Percentiles rank a stretch among this genome's conserved stretches.
Conservation (phyloP, 2,329 filamentous ascomycete species). For the Mollisiaceae sp. region DNA sequence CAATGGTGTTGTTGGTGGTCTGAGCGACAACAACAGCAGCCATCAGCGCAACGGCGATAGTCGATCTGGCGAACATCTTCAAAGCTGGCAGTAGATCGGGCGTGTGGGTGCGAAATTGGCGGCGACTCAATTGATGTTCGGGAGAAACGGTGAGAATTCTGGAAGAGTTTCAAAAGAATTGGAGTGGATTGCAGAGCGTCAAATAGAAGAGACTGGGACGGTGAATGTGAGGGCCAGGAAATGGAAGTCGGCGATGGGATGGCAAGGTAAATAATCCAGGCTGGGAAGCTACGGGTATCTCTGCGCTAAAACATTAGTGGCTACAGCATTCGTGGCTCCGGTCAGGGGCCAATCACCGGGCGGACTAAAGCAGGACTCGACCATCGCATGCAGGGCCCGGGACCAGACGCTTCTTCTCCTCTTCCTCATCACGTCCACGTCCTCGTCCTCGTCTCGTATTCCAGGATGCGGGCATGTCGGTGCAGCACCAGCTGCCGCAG, state of each 20-base stretch:
- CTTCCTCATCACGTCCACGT: no score
- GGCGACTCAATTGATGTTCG: slow-evolving; percentile 29
- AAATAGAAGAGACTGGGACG: neutral
- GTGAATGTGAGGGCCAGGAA: slow-evolving; percentile 3
- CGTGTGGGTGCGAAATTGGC: slow-evolving; percentile 9
- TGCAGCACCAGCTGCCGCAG: neutral
- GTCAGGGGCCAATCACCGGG: neutral
- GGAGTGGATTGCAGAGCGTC: slow-evolving; percentile 11
- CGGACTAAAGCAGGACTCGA: no score
- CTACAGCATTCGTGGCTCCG: neutral
- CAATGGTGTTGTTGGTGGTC: slow-evolving; percentile 37
- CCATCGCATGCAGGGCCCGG: slow-evolving; percentile 13
- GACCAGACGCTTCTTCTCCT: neutral
- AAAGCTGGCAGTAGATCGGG: slow-evolving; percentile 14
- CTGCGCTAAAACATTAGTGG: neutral
- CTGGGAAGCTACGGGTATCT: slow-evolving; percentile 1
- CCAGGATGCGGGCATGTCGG: neutral
- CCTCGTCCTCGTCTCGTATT: no score
- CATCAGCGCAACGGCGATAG: slow-evolving; percentile 38
- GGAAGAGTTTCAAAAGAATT: slow-evolving; percentile 6
- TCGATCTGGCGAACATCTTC: slow-evolving; percentile 40
- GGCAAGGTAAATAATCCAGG: neutral
- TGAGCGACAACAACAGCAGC: slow-evolving; percentile 36
- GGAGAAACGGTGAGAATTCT: slow-evolving; percentile 17
- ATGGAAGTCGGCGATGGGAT: neutral